Conservation (phyloP, 208 protist genomes). For the Leishmania amazonensis region DNA sequence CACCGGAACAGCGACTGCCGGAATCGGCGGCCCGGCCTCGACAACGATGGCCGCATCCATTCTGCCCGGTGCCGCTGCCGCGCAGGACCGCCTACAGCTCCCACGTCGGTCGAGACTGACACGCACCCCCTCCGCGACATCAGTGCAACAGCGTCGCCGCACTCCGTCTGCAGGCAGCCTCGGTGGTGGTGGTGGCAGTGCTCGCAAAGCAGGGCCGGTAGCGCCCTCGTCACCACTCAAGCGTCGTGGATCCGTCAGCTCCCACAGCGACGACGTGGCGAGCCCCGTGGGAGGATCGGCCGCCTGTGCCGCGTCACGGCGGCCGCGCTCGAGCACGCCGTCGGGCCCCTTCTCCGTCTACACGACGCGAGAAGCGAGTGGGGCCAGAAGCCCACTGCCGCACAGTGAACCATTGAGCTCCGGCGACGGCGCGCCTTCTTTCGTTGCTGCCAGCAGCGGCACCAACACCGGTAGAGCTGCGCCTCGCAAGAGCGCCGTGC, state of each 20-base stretch:
- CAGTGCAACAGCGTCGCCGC: constrained; percentile 7
- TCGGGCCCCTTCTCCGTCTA: constrained; percentile 10
- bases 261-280: background rate
- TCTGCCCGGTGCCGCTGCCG: constrained; percentile 23
- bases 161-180: constrained; percentile 3
- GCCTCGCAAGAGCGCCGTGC: background rate
- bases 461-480: background rate
- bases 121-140: constrained; percentile 10
- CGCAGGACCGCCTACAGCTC: constrained; percentile 20
- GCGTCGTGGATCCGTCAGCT: constrained; percentile 1
- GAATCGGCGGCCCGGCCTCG: background rate
- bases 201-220: background rate
- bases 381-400: background rate
- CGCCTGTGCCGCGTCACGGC: background rate
- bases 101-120: constrained; percentile 8
- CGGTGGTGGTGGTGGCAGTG: background rate
- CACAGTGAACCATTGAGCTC: no score
- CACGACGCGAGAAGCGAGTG: constrained; percentile 8
- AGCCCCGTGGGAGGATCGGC: background rate
- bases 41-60: constrained; percentile 27
- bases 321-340: constrained; percentile 10
- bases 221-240: constrained; percentile 6
- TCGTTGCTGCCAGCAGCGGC: background rate
- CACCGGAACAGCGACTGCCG: background rate
- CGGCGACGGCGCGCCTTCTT: background rate